Conservation (phyloP, 768 basidiomycete genomes). For the Trametes sanguinea region DNA sequence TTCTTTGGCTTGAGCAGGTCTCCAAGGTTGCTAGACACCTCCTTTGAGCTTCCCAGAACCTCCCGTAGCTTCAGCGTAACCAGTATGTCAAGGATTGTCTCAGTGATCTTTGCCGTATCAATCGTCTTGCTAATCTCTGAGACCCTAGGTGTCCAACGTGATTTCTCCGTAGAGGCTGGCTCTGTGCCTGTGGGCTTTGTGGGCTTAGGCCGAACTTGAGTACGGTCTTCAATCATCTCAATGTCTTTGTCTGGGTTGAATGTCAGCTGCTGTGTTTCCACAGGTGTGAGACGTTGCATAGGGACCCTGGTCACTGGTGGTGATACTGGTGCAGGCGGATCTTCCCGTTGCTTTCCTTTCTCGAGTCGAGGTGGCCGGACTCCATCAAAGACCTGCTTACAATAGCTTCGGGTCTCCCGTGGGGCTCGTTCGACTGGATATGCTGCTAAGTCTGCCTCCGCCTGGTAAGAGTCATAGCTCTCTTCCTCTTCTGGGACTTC, state of each 20-base stretch:
- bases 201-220: slow-evolving; percentile 1
- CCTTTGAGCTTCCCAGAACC: slow-evolving; percentile 8
- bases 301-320: neutral
- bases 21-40: slow-evolving; percentile 4
- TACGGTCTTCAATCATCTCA: slow-evolving; percentile 4
- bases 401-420: neutral
- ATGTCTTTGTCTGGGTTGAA: slow-evolving; percentile 5
- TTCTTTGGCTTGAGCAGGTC: slow-evolving; percentile 13
- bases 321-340: neutral
- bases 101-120: neutral
- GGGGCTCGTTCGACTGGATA: neutral
- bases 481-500: neutral
- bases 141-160: neutral
- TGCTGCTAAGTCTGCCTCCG: neutral
- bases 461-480: neutral
- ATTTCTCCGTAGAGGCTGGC: neutral
- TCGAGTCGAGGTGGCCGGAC: neutral
- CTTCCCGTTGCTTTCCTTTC: neutral
- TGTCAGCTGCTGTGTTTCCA: neutral
- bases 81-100: slow-evolving; percentile 1
- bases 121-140: neutral
- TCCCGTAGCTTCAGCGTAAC: slow-evolving; percentile 16
- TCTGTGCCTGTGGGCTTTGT: no score
- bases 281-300: neutral
- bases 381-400: slow-evolving; percentile 1